A percentile compares a stretch with the other conserved stretches of the same genome.
phyloP scores from a whole-genome alignment of 2,329 filamentous ascomycete species.

The Exophiala sideris region DNA sequence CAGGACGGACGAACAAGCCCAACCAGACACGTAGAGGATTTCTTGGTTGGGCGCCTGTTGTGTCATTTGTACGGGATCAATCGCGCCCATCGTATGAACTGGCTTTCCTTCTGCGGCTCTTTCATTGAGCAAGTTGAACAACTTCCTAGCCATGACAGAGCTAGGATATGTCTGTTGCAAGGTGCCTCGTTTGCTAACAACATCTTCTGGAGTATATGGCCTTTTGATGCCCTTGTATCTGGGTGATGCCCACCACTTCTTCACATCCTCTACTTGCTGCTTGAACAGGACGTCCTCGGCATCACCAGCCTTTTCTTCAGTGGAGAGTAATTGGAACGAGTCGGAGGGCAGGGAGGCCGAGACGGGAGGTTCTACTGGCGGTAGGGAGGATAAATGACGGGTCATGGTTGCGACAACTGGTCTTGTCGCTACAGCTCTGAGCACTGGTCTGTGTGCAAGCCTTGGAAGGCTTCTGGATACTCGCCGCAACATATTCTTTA shows the following conservation, averaged over 20 bases:
- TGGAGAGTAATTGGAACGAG: conserved; percentile 79
- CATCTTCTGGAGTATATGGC: conserved; percentile 84
- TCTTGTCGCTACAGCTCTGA: conserved; percentile 8
- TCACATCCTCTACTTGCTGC: conserved; percentile 77
- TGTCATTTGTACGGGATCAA: conserved; percentile 99
- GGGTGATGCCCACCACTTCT: conserved; percentile 84
- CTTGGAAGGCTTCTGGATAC: conserved; percentile 21
- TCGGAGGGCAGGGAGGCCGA: conserved; percentile 64
- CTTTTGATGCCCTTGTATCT: conserved; percentile 86
- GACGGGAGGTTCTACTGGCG: conserved; percentile 59
- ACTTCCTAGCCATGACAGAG: conserved; percentile 89
- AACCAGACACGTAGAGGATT: conserved; percentile 91
- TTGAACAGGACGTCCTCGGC: conserved; percentile 84
- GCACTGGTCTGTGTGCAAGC: conserved; percentile 11
- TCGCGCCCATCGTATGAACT: conserved; percentile 95
- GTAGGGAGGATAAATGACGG: conserved; percentile 54
- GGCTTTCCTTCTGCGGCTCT: conserved; percentile 75
- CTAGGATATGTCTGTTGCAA: conserved; percentile 85
- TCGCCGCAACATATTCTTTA: conserved; percentile 19
- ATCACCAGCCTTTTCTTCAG: conserved; percentile 69
- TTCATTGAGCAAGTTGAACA: conserved; percentile 84
- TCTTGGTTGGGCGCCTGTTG: conserved; percentile 96
- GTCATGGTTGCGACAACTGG: conserved; percentile 15
- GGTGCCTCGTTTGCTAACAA: conserved; percentile 88
- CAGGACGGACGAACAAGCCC: conserved; percentile 92